A percentile compares a stretch with the other conserved stretches of the same genome.
Evolutionary conservation across 2,329 filamentous ascomycete species (phyloP).

Genomic region (Clonostachys rosea): DNA sequence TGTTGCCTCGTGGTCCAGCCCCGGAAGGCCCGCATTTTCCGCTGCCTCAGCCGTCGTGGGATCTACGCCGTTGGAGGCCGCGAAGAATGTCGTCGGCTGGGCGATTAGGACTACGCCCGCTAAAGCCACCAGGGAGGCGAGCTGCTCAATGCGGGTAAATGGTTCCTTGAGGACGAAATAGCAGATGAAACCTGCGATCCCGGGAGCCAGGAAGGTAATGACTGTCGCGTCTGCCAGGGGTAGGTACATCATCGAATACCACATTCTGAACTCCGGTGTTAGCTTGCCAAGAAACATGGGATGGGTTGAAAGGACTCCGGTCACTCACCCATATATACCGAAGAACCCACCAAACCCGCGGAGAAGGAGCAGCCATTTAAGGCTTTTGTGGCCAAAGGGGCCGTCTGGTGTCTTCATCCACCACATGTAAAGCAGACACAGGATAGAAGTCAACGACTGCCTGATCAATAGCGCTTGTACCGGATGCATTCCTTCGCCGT

Average conservation of each 20-base stretch:
- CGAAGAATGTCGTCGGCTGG: conserved; percentile 57
- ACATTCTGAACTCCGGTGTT: conserved; percentile 40
- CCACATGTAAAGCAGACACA: conserved; percentile 71
- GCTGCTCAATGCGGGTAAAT: conserved; percentile 72
- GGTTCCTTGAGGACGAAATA: conserved; percentile 70
- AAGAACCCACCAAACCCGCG: conserved; percentile 70
- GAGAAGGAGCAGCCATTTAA: conserved; percentile 63
- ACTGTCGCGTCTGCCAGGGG: conserved; percentile 85
- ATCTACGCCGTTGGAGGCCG: conserved; percentile 5
- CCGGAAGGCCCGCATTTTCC: conserved; percentile 13
- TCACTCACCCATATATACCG: conserved; percentile 61
- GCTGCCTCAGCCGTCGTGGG: conserved; percentile 4
- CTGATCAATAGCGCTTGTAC: conserved; percentile 80
- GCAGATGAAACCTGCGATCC: conserved; percentile 75
- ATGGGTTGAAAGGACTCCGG: not conserved
- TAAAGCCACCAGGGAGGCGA: conserved; percentile 71
- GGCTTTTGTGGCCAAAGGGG: conserved; percentile 62
- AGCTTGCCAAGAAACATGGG: not conserved
- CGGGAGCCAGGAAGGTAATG: conserved; percentile 80
- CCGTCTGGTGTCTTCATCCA: conserved; percentile 61
- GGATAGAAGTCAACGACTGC: conserved; percentile 68
- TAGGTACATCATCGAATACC: conserved; percentile 64
- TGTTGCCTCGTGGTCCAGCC: conserved; percentile 35
- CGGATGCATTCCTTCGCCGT: conserved; percentile 70
- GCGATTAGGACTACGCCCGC: conserved; percentile 81